phyloP scores from a whole-genome alignment of 352 stramenopile genomes.

The Pythium inflatum region DNA sequence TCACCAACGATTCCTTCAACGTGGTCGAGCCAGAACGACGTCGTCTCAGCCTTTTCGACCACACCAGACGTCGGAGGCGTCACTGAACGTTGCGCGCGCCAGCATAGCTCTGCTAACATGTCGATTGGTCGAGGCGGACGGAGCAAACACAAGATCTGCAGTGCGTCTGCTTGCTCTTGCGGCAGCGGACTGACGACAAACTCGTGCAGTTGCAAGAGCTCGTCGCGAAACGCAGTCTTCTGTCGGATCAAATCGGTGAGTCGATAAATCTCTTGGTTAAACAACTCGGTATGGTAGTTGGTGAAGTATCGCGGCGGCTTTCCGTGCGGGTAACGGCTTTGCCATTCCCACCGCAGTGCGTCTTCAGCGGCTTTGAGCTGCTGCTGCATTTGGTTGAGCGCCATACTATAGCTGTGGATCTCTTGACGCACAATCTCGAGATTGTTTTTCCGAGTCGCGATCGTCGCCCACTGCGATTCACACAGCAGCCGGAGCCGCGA shows the following conservation, averaged over 20 bases:
- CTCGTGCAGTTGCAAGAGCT: conserved; percentile 26
- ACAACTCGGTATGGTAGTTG: conserved; percentile 8
- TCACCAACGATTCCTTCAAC: neutral
- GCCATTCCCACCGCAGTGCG: conserved; percentile 9
- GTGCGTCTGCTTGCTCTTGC: conserved; percentile 20
- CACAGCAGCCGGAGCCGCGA: neutral
- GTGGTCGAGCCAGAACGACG: neutral
- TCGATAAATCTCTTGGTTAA: conserved; percentile 18
- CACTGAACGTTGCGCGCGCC: conserved; percentile 42
- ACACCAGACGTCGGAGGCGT: conserved; percentile 8
- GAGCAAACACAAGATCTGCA: conserved; percentile 53
- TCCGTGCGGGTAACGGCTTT: neutral
- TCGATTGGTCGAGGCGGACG: conserved; percentile 43
- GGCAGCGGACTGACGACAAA: conserved; percentile 48
- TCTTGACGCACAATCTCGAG: conserved; percentile 14
- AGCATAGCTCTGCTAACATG: conserved; percentile 43
- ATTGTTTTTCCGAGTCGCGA: neutral
- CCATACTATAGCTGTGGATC: neutral
- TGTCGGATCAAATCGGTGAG: conserved; percentile 19
- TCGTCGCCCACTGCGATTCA: conserved; percentile 7
- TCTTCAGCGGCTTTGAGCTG: conserved; percentile 7
- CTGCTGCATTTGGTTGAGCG: neutral
- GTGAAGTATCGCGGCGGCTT: conserved; percentile 4
- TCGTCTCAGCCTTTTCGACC: neutral
- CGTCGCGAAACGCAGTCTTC: conserved; percentile 17